A percentile compares a stretch with the other conserved stretches of the same genome.
Conservation (phyloP, 768 basidiomycete species). For the Suillus lakei region DNA sequence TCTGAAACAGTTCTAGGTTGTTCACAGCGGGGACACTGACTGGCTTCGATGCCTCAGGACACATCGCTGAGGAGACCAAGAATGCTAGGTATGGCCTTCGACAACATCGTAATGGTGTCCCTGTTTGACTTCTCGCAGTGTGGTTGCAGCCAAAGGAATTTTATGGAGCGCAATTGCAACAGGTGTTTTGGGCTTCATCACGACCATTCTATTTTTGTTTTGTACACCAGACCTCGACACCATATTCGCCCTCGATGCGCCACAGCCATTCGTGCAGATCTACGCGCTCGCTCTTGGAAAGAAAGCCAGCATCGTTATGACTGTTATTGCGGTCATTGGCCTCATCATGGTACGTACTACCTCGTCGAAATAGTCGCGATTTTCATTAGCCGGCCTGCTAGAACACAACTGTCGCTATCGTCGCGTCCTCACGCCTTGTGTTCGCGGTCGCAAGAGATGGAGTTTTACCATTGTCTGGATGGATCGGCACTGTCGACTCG, state of each 20-base stretch:
- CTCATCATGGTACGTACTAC: constrained; percentile 69
- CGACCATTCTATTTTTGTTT: constrained; percentile 82
- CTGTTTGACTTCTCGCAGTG: constrained; percentile 41
- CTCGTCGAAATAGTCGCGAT: neutral
- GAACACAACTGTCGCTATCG: constrained; percentile 88
- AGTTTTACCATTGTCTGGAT: constrained; percentile 79
- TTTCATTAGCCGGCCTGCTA: constrained; percentile 30
- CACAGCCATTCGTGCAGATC: constrained; percentile 90
- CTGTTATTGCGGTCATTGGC: constrained; percentile 80
- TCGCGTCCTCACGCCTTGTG: constrained; percentile 86
- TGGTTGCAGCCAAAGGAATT: constrained; percentile 84
- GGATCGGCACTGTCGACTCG: constrained; percentile 78
- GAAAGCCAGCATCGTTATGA: constrained; percentile 86
- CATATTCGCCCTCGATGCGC: constrained; percentile 76
- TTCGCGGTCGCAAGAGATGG: constrained; percentile 96
- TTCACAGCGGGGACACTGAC: constrained; percentile 89
- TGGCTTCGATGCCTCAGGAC: constrained; percentile 89
- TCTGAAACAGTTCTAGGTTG: constrained; percentile 64
- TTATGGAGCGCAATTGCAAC: constrained; percentile 78
- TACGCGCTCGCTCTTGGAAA: constrained; percentile 85
- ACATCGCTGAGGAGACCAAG: constrained; percentile 89
- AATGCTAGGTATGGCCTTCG: constrained; percentile 59
- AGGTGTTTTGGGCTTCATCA: constrained; percentile 77
- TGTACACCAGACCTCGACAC: constrained; percentile 81
- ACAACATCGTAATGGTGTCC: neutral